phyloP scores from a whole-genome alignment of 306 rosid genomes.

The Abrus pulchellus region DNA sequence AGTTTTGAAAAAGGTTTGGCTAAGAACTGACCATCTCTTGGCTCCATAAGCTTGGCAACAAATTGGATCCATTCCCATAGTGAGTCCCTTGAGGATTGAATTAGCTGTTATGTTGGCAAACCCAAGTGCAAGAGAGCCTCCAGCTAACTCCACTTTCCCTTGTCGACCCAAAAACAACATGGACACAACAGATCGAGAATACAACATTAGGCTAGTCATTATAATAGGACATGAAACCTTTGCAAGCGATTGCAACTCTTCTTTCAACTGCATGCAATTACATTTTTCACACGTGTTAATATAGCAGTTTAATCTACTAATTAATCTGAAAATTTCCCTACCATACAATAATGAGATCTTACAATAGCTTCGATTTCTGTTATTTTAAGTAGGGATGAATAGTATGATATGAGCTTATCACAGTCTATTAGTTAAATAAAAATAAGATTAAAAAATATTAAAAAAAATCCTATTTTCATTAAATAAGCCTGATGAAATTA shows the following conservation, averaged over 20 bases:
- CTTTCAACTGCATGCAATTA: constrained; percentile 68
- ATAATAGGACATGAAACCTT: constrained; percentile 76
- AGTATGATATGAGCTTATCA: neutral
- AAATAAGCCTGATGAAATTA: no score
- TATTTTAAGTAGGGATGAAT: neutral
- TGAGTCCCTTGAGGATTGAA: constrained; percentile 77
- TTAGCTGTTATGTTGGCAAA: constrained; percentile 83
- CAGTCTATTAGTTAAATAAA: no score
- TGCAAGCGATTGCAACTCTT: constrained; percentile 67
- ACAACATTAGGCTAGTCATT: constrained; percentile 68
- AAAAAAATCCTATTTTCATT: no score
- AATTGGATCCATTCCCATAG: constrained; percentile 94
- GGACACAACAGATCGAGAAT: constrained; percentile 77
- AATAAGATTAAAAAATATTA: no score
- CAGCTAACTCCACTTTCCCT: constrained; percentile 83
- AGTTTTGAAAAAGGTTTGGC: constrained; percentile 76
- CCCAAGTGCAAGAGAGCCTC: constrained; percentile 88
- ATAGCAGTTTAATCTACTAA: neutral
- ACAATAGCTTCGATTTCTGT: neutral
- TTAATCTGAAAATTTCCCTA: neutral
- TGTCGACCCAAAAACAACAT: constrained; percentile 87
- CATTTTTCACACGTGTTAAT: constrained; percentile 43
- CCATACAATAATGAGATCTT: neutral
- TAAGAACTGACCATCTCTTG: constrained; percentile 71
- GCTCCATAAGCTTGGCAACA: constrained; percentile 97